Percentiles rank a stretch among this genome's conserved stretches.
These are phyloP conservation scores for Carnegiea gigantea DNA, from an alignment of 179 eudicot species.

Conservation along the genomic window DNA sequence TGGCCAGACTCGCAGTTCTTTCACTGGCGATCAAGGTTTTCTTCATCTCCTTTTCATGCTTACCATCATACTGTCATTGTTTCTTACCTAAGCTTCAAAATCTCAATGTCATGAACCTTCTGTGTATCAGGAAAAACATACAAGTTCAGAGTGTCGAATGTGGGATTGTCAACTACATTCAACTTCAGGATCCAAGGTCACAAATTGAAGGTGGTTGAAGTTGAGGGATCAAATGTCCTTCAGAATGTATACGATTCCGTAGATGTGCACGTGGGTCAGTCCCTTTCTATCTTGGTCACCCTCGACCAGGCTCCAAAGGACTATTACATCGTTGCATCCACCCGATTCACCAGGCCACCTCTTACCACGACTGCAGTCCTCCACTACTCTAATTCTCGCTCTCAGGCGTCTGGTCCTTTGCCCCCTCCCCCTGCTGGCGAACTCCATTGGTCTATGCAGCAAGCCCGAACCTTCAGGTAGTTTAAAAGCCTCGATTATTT, in stretches of 20 bases:
- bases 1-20: constrained; percentile 55
- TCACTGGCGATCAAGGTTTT: constrained; percentile 69
- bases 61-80: neutral
- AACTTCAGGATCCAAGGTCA: constrained; percentile 51
- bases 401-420: constrained; percentile 32
- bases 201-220: constrained; percentile 44
- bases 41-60: too few species aligned
- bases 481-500: neutral
- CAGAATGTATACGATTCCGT: constrained; percentile 40
- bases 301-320: constrained; percentile 45
- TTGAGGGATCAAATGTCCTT: constrained; percentile 49
- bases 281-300: constrained; percentile 43
- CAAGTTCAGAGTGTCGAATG: constrained; percentile 45
- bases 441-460: constrained; percentile 68
- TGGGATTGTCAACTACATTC: constrained; percentile 42
- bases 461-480: constrained; percentile 84
- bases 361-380: constrained; percentile 35
- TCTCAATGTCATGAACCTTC: neutral
- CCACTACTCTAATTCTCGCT: constrained; percentile 38
- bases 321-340: constrained; percentile 46
- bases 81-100: neutral
- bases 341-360: constrained; percentile 37
- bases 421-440: constrained; percentile 35
- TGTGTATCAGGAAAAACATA: constrained; percentile 41
- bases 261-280: constrained; percentile 53